A percentile compares a stretch with the other conserved stretches of the same genome.
These are phyloP conservation scores for Quercus ilex DNA, from an alignment of 306 rosid species.

Conservation along the genomic window DNA sequence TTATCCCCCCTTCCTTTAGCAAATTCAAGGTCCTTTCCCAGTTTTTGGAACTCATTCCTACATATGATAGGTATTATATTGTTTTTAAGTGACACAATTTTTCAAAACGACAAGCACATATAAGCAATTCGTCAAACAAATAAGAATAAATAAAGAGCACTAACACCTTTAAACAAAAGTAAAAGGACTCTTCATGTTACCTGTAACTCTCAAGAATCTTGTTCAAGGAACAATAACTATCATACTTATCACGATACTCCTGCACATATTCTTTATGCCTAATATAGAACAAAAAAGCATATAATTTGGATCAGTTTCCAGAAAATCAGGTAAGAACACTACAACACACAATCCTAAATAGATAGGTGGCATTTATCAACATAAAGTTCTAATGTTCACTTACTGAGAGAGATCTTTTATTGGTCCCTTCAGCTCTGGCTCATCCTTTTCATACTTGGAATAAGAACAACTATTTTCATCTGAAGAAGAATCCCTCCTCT, in stretches of 20 bases:
- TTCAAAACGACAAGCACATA: conserved; percentile 8
- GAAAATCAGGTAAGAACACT: conserved; percentile 20
- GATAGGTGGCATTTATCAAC: background rate
- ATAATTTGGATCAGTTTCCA: conserved; percentile 22
- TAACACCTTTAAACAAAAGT: background rate
- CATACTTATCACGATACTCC: conserved; percentile 84
- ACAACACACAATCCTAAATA: conserved; percentile 11
- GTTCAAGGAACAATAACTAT: conserved; percentile 75
- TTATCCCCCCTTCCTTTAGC: conserved; percentile 57
- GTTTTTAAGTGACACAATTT: conserved; percentile 17
- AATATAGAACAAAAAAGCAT: conserved; percentile 18
- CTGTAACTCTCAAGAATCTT: conserved; percentile 79
- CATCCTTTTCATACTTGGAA: conserved; percentile 85
- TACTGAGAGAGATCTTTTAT: conserved; percentile 78
- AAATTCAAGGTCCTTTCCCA: conserved; percentile 57
- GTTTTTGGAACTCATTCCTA: conserved; percentile 67
- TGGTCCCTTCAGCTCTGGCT: conserved; percentile 85
- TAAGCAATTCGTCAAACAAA: conserved; percentile 15
- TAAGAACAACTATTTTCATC: conserved; percentile 97
- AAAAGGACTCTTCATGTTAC: conserved; percentile 31
- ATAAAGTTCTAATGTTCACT: conserved; percentile 31
- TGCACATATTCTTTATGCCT: conserved; percentile 87
- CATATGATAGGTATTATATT: conserved; percentile 17
- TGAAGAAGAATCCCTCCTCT: conserved; percentile 93
- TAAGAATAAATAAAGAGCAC: background rate